Percentiles rank a stretch among this genome's conserved stretches.
Evolutionary conservation across 352 stramenopile genomes (phyloP).

Genomic region (Phytopythium boreale): DNA sequence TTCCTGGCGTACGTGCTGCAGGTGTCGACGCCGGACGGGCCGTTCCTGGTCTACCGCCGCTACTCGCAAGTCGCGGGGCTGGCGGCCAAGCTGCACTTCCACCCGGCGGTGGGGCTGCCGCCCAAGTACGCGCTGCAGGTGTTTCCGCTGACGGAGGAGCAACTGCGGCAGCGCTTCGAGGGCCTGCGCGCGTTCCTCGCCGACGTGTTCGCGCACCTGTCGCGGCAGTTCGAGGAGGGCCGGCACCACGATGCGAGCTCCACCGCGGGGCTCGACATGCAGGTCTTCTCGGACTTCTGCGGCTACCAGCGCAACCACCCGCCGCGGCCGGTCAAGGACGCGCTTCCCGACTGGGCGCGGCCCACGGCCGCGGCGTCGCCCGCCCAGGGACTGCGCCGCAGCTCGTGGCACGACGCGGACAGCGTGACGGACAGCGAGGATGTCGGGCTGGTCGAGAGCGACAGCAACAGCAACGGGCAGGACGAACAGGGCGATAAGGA

Average conservation of each 20-base stretch:
- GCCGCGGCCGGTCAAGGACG: conserved; percentile 34
- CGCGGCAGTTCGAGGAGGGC: conserved; percentile 41
- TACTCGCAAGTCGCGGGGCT: conserved; percentile 76
- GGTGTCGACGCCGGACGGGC: conserved; percentile 34
- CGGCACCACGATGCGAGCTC: conserved; percentile 62
- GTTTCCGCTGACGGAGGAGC: conserved; percentile 58
- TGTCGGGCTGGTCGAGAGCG: conserved; percentile 33
- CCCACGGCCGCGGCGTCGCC: conserved; percentile 19
- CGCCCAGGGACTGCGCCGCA: conserved; percentile 16
- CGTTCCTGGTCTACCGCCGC: conserved; percentile 75
- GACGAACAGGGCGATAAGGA: conserved; percentile 3
- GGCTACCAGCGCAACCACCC: conserved; percentile 62
- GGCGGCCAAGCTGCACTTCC: conserved; percentile 61
- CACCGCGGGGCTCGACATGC: conserved; percentile 69
- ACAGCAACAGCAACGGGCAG: conserved; percentile 12
- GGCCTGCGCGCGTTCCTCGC: conserved; percentile 53
- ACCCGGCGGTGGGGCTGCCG: conserved; percentile 60
- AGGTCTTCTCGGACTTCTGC: conserved; percentile 82
- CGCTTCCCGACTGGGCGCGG: conserved; percentile 58
- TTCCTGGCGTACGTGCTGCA: conserved; percentile 81
- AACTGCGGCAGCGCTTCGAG: conserved; percentile 69
- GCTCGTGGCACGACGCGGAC: conserved; percentile 52
- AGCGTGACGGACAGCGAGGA: conserved; percentile 65
- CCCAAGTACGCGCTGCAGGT: conserved; percentile 82
- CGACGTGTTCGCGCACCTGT: conserved; percentile 45